Evolutionary conservation across 176 grass and related monocot genomes (phyloP).

Genomic region (Hyparrhenia diplandra): DNA sequence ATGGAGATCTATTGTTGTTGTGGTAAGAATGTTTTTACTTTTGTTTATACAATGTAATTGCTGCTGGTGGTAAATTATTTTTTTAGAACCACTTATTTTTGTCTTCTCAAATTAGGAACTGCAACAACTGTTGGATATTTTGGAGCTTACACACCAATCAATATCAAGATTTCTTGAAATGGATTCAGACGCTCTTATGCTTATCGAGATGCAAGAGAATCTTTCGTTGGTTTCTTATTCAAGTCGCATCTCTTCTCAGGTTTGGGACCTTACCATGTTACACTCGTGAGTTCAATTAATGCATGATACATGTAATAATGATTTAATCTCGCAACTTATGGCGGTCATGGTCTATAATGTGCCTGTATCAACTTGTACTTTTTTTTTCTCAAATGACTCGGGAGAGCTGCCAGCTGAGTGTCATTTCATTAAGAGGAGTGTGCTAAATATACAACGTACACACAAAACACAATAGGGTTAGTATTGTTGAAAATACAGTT

Average conservation of each 20-base stretch:
- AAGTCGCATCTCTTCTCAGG: slow-evolving; percentile 95
- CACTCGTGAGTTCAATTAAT: not conserved
- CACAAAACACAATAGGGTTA: not conserved
- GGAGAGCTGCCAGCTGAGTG: not conserved
- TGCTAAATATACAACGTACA: not conserved
- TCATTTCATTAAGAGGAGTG: not conserved
- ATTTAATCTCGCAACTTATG: not conserved
- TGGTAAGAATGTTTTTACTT: slow-evolving; percentile 58
- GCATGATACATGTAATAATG: not conserved
- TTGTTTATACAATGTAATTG: slow-evolving; percentile 16
- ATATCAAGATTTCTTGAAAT: slow-evolving; percentile 89
- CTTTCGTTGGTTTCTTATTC: slow-evolving; percentile 97
- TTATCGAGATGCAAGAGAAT: slow-evolving; percentile 96
- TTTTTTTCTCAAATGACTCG: not conserved
- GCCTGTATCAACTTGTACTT: not conserved
- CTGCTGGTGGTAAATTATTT: not conserved
- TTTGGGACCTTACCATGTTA: slow-evolving; percentile 30
- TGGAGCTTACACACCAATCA: slow-evolving; percentile 89
- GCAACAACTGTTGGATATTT: slow-evolving; percentile 86
- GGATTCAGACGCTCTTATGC: slow-evolving; percentile 85
- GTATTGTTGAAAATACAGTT: not conserved
- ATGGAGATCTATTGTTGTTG: slow-evolving; percentile 75
- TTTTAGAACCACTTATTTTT: not conserved
- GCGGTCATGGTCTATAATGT: slow-evolving; percentile 16
- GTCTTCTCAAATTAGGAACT: slow-evolving; percentile 61